These are phyloP conservation scores for Pseudogymnoascus sp. DNA, from an alignment of 2,329 filamentous ascomycete species.

Conservation along the genomic window DNA sequence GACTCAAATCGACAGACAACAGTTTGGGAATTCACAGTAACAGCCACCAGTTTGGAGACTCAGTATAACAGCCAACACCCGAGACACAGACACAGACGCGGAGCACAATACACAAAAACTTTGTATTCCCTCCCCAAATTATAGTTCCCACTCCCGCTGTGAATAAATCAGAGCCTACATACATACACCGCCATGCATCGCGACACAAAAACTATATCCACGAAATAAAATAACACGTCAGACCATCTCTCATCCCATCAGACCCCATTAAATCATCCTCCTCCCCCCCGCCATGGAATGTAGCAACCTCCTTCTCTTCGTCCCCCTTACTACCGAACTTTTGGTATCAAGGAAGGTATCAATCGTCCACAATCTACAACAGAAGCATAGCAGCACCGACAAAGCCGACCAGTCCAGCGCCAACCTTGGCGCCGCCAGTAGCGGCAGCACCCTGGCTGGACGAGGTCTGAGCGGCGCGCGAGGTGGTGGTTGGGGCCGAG, in stretches of 20 bases:
- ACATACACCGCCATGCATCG: background rate
- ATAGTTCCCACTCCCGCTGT: background rate
- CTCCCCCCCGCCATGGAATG: background rate
- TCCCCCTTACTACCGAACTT: background rate
- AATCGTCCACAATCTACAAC: background rate
- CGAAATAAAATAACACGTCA: background rate
- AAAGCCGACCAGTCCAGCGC: background rate
- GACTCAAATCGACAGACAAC: background rate
- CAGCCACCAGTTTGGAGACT: background rate
- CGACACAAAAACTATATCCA: constrained; percentile 2
- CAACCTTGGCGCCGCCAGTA: background rate
- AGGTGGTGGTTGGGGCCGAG: background rate
- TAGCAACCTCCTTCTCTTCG: background rate
- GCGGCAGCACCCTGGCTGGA: background rate
- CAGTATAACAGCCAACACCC: background rate
- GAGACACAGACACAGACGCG: background rate
- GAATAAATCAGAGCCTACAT: constrained; percentile 3
- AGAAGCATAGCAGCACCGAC: constrained; percentile 3
- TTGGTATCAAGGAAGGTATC: constrained; percentile 1
- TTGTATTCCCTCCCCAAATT: background rate
- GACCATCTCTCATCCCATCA: background rate
- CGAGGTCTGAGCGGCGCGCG: background rate
- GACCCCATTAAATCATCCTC: background rate
- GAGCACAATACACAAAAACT: background rate
- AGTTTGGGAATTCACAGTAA: too few relatives aligned